Conservation (phyloP, 768 basidiomycete genomes). For the Pholiota microspora region DNA sequence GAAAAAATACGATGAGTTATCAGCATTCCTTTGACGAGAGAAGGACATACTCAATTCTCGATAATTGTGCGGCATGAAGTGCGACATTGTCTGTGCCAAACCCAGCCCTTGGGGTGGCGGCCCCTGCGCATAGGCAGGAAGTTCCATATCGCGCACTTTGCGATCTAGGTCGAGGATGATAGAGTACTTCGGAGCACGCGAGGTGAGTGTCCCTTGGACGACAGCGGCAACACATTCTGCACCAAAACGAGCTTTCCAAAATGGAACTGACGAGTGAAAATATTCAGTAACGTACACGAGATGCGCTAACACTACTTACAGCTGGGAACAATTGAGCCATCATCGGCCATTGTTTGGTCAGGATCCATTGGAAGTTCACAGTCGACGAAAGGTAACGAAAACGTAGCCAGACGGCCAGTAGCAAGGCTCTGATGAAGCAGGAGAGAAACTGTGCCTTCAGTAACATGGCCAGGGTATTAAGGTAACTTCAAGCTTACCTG, state of each 20-base stretch:
- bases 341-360: slow-evolving; percentile 54
- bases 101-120: slow-evolving; percentile 46
- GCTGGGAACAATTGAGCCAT: slow-evolving; percentile 55
- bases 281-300: neutral
- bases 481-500: slow-evolving; percentile 41
- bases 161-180: slow-evolving; percentile 63
- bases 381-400: slow-evolving; percentile 70
- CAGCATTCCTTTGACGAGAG: neutral
- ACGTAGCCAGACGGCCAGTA: slow-evolving; percentile 66
- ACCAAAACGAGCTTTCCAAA: slow-evolving; percentile 71
- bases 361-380: slow-evolving; percentile 65
- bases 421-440: slow-evolving; percentile 53
- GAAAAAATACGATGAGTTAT: slow-evolving; percentile 3
- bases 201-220: slow-evolving; percentile 65
- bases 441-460: neutral
- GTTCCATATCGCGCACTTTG: slow-evolving; percentile 65
- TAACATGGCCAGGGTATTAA: neutral
- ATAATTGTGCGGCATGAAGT: slow-evolving; percentile 76
- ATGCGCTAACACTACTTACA: slow-evolving; percentile 39
- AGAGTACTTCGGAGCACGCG: slow-evolving; percentile 59
- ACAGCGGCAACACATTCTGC: slow-evolving; percentile 66
- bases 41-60: slow-evolving; percentile 57
- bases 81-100: slow-evolving; percentile 63
- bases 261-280: slow-evolving; percentile 46
- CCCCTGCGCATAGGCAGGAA: slow-evolving; percentile 61